These are phyloP conservation scores for Brassica cretica DNA, from an alignment of 345 rosid genomes.

Conservation along the genomic window DNA sequence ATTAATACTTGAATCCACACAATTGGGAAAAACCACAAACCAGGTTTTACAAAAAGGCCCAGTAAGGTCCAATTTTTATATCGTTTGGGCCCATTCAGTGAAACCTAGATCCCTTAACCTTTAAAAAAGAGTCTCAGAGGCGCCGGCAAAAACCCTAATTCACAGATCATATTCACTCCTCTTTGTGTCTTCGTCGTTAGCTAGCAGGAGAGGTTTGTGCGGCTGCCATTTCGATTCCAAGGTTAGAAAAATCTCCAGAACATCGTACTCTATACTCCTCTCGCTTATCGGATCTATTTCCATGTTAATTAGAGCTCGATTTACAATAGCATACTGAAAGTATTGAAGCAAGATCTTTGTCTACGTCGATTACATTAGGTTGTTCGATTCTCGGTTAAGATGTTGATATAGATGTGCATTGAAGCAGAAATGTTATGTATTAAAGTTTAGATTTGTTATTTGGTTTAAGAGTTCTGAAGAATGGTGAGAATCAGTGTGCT, in stretches of 20 bases:
- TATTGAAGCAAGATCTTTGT: neutral
- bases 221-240: conserved; percentile 27
- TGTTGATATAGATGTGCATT: neutral
- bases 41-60: neutral
- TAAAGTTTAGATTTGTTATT: neutral
- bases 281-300: neutral
- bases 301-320: neutral
- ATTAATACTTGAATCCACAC: neutral
- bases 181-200: neutral
- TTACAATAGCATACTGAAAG: neutral
- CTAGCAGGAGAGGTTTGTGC: conserved; percentile 13
- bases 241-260: conserved; percentile 1
- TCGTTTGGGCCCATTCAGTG: neutral
- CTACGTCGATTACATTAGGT: too few relatives aligned
- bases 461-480: conserved; percentile 18
- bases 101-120: neutral
- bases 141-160: conserved; percentile 32
- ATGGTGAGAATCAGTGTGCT: conserved; percentile 42
- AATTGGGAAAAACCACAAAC: too few relatives aligned
- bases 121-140: neutral
- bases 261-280: neutral
- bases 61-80: neutral
- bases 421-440: neutral
- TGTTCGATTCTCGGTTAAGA: too few relatives aligned
- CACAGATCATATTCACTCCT: neutral